phyloP scores from a whole-genome alignment of 495 filamentous ascomycete species.

The Aspergillus funiculosus region DNA sequence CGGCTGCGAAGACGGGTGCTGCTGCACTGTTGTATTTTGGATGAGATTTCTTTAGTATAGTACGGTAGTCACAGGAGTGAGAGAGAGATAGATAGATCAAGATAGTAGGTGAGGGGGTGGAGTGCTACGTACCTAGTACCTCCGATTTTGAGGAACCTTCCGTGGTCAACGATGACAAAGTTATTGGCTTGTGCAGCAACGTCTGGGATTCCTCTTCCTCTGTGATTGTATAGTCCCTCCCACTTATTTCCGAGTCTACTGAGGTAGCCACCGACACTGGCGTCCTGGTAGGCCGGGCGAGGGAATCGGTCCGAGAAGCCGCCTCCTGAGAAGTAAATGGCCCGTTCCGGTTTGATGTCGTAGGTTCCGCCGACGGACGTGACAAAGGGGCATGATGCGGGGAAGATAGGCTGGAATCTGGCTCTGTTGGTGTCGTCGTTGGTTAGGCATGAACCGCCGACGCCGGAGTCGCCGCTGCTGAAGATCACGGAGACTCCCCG shows the following conservation, averaged over 20 bases:
- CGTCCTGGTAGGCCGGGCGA: conserved; percentile 59
- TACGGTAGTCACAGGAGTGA: not conserved
- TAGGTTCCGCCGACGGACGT: conserved; percentile 69
- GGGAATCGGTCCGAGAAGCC: conserved; percentile 69
- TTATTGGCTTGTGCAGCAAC: conserved; percentile 50
- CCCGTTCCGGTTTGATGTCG: conserved; percentile 48
- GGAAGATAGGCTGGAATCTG: conserved; percentile 63
- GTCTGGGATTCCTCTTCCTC: conserved; percentile 69
- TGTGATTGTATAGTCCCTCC: conserved; percentile 47
- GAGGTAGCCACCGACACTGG: conserved; percentile 52
- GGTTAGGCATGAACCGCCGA: conserved; percentile 53
- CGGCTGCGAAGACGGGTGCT: conserved; percentile 47
- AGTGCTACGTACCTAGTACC: conserved; percentile 39
- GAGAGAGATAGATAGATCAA: not conserved
- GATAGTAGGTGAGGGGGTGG: not conserved
- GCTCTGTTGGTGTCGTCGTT: conserved; percentile 60
- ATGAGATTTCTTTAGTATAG: not conserved
- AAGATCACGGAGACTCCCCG: conserved; percentile 69
- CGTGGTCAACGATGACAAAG: conserved; percentile 40
- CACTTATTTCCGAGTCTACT: conserved; percentile 32
- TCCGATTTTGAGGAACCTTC: conserved; percentile 26
- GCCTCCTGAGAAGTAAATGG: conserved; percentile 54
- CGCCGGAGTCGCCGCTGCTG: conserved; percentile 65
- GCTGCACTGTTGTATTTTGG: conserved; percentile 43
- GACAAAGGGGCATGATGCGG: conserved; percentile 74